These are phyloP conservation scores for Atalantia buxifolia DNA, from an alignment of 345 rosid species.

Conservation along the genomic window DNA sequence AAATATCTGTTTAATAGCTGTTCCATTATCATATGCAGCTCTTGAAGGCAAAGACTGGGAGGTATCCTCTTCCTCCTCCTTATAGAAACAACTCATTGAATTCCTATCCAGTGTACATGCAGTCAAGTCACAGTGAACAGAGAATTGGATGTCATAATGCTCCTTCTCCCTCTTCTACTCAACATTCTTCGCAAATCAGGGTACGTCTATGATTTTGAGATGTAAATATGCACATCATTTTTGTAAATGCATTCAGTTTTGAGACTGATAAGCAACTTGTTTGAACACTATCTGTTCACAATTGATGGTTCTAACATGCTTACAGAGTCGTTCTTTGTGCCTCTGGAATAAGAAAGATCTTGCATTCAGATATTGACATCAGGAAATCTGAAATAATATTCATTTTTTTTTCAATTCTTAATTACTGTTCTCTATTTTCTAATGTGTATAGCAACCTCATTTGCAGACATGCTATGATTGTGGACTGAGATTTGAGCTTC, in stretches of 20 bases:
- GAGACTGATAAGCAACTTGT: neutral
- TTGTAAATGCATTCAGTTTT: neutral
- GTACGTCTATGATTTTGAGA: neutral
- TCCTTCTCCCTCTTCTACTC: neutral
- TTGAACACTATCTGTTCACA: neutral
- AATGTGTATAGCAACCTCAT: neutral
- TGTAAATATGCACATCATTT: neutral
- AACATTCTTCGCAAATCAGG: slow-evolving; percentile 8
- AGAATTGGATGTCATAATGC: neutral
- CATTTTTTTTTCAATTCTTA: neutral
- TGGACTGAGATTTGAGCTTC: slow-evolving; percentile 25
- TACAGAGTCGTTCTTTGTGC: slow-evolving; percentile 31
- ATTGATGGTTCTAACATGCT: neutral
- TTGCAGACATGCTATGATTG: slow-evolving; percentile 41
- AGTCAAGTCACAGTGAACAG: slow-evolving; percentile 9
- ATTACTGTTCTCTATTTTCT: neutral
- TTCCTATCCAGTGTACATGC: neutral
- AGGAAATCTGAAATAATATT: slow-evolving; percentile 20
- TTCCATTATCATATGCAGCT: slow-evolving; percentile 19
- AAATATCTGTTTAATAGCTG: neutral
- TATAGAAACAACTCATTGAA: neutral
- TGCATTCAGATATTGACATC: slow-evolving; percentile 42
- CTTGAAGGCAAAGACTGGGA: slow-evolving; percentile 20
- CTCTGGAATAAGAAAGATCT: slow-evolving; percentile 32
- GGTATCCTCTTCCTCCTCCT: slow-evolving; percentile 44